Evolutionary conservation across 2,329 filamentous ascomycete species (phyloP), one percentile per base, ranked within the genome.

Genomic region (Hypoxylon sp.): DNA sequence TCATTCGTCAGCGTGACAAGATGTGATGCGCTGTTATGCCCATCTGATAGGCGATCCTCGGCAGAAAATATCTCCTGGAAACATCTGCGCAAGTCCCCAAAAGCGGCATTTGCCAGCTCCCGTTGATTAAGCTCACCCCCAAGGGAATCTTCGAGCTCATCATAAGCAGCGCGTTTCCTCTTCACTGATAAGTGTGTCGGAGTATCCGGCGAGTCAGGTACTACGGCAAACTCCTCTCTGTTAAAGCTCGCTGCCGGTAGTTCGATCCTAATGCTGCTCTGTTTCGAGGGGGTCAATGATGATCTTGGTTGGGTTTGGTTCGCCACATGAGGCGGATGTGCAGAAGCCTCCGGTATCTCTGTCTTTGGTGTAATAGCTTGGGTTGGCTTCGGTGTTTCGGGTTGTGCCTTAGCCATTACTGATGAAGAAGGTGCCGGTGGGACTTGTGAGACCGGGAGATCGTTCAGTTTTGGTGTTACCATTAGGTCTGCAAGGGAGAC

Each of bases 91-190:
- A 99, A 82, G 60, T 90, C 89, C 58, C 90, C 83, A 50, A 94
- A 85, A 47, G 93, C 91, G 10, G 88, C 86, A 73, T 97, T 91
- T 3, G 91, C 92, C 75, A 94, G 90, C 73, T 97, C 91, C 55
- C 91, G 91, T 78, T 97, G 93, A 75, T 97, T 94, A 2, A 94
- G 83, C 46, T 88, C 89, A 48, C 90, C 81, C 14, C 88, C 84
- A 19, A 91, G 82, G 2, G 88, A 79, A 54, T 87, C 88, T 61
- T 88, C 86, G 11, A 87, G 84, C 6, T 83, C 85, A 54, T 86
- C 83, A 19, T 81, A 78, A 22, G 83, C 81, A 24, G 84, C 82
- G 39, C 81, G 80, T 66, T 87, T 90, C 63, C 85, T 91, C 70
- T 87, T 84, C 31, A 76, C 75, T 3, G 87, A 87, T 22, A 88